Base-by-base conservation (phyloP, 352 stramenopile species). In the Thraustotheca clavata region DNA sequence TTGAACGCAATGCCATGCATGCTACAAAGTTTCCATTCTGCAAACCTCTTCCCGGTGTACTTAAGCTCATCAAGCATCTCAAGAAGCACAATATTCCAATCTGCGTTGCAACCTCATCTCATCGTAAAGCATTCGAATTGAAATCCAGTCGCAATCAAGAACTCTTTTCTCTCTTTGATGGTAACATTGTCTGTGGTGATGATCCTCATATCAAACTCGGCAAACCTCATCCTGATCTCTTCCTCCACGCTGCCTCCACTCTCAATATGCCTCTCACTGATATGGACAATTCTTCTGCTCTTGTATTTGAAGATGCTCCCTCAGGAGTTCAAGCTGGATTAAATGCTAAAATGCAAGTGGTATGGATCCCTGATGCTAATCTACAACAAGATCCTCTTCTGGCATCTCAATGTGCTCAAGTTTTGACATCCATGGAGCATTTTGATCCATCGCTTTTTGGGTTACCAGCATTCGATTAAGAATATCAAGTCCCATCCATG, bases 211-310 rank as follows among this genome's bases (percentile, higher is more conserved):
- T 63, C 36, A 1, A 54, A 22, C 36, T 60, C 11, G 55, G 55
- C 38, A 63, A 63, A 22, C 55, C 55, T 9, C 36, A 35, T 35
- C 55, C 55, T 20, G 55, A 63, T 22, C 22, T 63, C 26, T 63
- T 63, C 24, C 46, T 63, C 2, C 22, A 31, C 4, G 55, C 55
- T 2, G 55, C 55, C 7, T 14, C 11, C 3, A 31, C 43, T 9
- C n/a, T 52, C 11, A 31, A 31, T 9, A 35, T 24, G 6, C 3
- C 43, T 9, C 11, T 26, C 43, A 9, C 31, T 31, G 43, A 24
- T 31, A 31, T 35, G 24, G 34, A 52, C 2, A 14, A 52, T 31
- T 24, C n/a, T 24, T 27, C 39, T 24, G 31, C 24, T 31, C 43
- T 52, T 31, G 43, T 52, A 11, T 52, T 52, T 9, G 43, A 52